Evolutionary conservation across 2,329 filamentous ascomycete genomes (phyloP), one percentile per base, ranked within the genome.

Genomic region (Ceratocystis cacaofunesta): DNA sequence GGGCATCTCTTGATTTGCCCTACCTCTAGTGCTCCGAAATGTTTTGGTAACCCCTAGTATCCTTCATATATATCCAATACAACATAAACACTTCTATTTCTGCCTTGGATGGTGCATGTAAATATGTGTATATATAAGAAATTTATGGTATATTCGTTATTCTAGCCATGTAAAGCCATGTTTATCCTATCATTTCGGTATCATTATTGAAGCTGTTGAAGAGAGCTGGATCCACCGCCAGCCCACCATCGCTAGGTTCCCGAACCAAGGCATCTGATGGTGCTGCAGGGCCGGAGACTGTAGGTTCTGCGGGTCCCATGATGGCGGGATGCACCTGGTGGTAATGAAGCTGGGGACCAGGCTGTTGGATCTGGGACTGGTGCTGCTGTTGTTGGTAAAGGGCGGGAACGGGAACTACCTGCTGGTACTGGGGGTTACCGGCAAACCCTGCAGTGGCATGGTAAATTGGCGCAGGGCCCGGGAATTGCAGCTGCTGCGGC

Each of bases 351-450:
- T 48, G 44, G 17, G 44, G 10, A 12, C 36, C 36, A 12, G 36
- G 10, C 15, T 41, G 15, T 62, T 62, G 61, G 36, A 48, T 36
- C 5, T 62, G 61, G 22, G 28, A 3, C 41, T 62, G 61, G 22
- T 63, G 61, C 25, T 63, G 61, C 43, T 63, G 41, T 7, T 63
- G 62, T 50, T 22, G 43, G 22, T 63, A 48, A 41, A 41, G 10
- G 36, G 0, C 10, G 3, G 36, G 36, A 41, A 4, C 36, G 1
- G 36, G 10, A 12, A 41, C 12, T 12, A 41, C 10, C 36, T 41
- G 36, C n/a, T 36, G 62, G 28, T 63, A 5, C n/a, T 41, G 30
- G 28, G 7, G 22, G 7, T 19, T 28, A 8, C 19, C 25, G 2
- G 3, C 28, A 55, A n/a, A 22, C 1, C 22, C 62, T 17, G 30